Base-by-base conservation (phyloP, 139 green algal genomes). In the Tetradesmus obliquus region DNA sequence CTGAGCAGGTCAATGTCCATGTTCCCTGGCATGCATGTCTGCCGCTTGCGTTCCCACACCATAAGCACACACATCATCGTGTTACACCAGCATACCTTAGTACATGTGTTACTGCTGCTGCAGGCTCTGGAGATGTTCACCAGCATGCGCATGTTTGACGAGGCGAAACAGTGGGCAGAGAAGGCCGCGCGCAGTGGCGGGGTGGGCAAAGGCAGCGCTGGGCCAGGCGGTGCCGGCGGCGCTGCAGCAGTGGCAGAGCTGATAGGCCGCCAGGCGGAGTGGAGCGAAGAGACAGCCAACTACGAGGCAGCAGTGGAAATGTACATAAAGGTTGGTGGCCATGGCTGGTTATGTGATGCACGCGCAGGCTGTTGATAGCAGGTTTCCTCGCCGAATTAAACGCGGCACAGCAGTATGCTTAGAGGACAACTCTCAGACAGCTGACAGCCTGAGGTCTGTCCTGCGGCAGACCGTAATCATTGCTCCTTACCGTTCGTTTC, bases 81-180 rank as follows among this genome's bases (percentile, higher is more conserved):
- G 57, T 66, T 13, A 13, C 60, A 71, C 60, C 60, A 71, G 6
- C 60, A 71, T 71, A 15, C 10, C 15, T 19, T 71, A 4, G 66
- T 24, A 19, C 66, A 24, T 24, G 10, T 4, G 2, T 24, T 76
- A 4, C 76, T n/a, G 3, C 15, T 86, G 54, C 53, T 86, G 53
- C 89, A 94, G 86, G 95, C 95, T 0, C 95, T 98, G 91, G 95
- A 97, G 92, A 97, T 98, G 95, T 98, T 98, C 93, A 94, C 80
- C 51, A 97, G 97, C 94, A 92, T 98, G 91, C 94, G 96, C 10
- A 95, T 97, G 94, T 98, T 98, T 93, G 95, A 97, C 66, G 95
- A 97, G 89, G 97, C 96, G 55, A 96, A 97, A 91, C 93, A 96
- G 79, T 97, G 95, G 96, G 96, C 96, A 45, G 94, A 97, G 92